Evolutionary conservation across 495 filamentous ascomycete genomes (phyloP).

Genomic region (Talaromyces ruber): DNA sequence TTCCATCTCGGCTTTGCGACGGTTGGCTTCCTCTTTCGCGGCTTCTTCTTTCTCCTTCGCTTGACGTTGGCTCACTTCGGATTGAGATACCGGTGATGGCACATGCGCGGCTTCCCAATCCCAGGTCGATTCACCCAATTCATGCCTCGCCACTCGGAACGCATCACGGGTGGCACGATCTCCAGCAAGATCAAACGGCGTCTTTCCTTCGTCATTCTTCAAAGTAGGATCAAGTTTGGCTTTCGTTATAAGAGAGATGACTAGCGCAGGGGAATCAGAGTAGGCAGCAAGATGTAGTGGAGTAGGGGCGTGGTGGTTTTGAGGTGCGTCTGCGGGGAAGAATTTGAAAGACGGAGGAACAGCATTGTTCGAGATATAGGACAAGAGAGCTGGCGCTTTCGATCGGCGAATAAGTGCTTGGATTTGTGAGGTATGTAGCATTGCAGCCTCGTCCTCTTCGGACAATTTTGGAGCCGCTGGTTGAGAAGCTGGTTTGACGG

Average conservation of each 20-base stretch:
- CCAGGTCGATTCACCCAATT: constrained; percentile 70
- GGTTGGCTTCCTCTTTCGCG: constrained; percentile 45
- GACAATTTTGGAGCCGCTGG: constrained; percentile 50
- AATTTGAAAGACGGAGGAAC: constrained; percentile 65
- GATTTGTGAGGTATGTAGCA: constrained; percentile 78
- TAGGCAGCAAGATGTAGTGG: constrained; percentile 79
- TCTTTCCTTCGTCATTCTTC: constrained; percentile 56
- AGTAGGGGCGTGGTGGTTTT: constrained; percentile 79
- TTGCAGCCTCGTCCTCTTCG: constrained; percentile 72
- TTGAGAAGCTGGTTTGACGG: constrained; percentile 32
- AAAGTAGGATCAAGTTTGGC: constrained; percentile 64
- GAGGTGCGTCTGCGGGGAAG: constrained; percentile 53
- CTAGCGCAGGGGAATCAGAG: constrained; percentile 62
- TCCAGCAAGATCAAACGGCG: constrained; percentile 79
- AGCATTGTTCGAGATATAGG: constrained; percentile 68
- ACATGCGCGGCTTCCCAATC: constrained; percentile 72
- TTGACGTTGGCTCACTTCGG: constrained; percentile 58
- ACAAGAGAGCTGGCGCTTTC: constrained; percentile 76
- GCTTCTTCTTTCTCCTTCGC: constrained; percentile 50
- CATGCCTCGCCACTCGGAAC: constrained; percentile 77
- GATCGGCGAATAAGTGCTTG: constrained; percentile 83
- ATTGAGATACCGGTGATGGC: constrained; percentile 56
- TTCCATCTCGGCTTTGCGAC: constrained; percentile 54
- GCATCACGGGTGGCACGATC: constrained; percentile 83
- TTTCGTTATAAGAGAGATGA: constrained; percentile 69